phyloP scores from a whole-genome alignment of 495 filamentous ascomycete genomes.

The Aspergillus ostianus region DNA sequence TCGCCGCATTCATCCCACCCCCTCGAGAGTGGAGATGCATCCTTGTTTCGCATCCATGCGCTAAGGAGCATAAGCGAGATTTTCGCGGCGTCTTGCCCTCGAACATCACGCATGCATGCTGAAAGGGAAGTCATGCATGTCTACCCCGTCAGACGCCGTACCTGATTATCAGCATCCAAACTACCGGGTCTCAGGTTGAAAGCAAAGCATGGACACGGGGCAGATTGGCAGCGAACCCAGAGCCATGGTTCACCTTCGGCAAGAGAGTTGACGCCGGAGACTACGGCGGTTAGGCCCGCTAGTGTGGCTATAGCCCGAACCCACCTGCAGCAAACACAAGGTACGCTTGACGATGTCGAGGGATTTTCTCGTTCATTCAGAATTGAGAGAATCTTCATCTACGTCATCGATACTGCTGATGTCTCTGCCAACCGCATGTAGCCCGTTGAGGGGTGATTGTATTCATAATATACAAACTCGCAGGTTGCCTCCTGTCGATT shows the following conservation, averaged over 20 bases:
- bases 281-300: constrained; percentile 29
- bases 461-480: not conserved
- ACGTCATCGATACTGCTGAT: not conserved
- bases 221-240: constrained; percentile 33
- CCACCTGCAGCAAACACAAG: not conserved
- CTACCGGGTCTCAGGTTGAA: constrained; percentile 27
- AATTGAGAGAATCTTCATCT: not conserved
- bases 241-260: constrained; percentile 44
- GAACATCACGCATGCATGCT: constrained; percentile 11
- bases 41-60: not conserved
- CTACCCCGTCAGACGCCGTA: constrained; percentile 11
- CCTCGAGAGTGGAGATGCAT: not conserved
- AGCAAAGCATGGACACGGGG: constrained; percentile 15
- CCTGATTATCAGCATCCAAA: constrained; percentile 24
- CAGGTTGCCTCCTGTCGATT: not conserved
- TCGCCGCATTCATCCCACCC: not conserved
- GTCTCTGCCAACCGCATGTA: not conserved
- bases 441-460: not conserved
- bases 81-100: constrained; percentile 1
- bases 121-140: constrained; percentile 29
- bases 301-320: constrained; percentile 15
- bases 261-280: constrained; percentile 24
- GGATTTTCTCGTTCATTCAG: not conserved
- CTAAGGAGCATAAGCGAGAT: not conserved
- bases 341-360: not conserved